Evolutionary conservation across 2,329 filamentous ascomycete genomes (phyloP), one percentile per base, ranked within the genome.

Genomic region (Phoma sp.): DNA sequence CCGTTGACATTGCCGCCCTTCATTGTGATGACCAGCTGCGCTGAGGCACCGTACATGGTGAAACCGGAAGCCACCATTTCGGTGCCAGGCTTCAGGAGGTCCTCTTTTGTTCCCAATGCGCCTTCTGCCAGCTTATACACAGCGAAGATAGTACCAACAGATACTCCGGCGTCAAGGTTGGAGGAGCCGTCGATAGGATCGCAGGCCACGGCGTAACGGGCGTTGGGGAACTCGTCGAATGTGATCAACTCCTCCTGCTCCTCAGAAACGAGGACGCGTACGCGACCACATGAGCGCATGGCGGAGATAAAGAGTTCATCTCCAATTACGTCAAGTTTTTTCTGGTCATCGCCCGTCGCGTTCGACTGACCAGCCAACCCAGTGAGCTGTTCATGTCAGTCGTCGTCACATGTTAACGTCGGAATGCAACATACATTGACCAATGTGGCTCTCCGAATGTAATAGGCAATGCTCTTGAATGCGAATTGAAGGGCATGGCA

Each of bases 391-490:
- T 2, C n/a, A 6, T 14, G 57, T 73, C 36, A 72, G 62, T 52
- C 25, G 7, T 1, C 33, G 43, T 41, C 18, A 29, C 29, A 25
- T 27, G 0, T 27, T 13, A 6, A 36, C 23, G 18, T 5, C 8
- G n/a, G 1, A 14, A n/a, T 11, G 4, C 11, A 38, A 14, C 75
- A 44, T 65, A 78, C 76, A 82, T 96, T 96, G 80, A 98, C 93
- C 62, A 99, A 82, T 23, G 91, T 93, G 32, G 93, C 92, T 76
- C 95, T 89, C 70, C 93, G 93, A 78, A 99, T 99, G 83, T 97
- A 99, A 84, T 98, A 96, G 68, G 95, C 91, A 77, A 99, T 99
- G 64, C 91, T 96, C 83, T 99, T 99, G 89, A 99, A 99, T 62
- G 95, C 93, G 83, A 98, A 99, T 78, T 98, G 95, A 55, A 99